Evolutionary conservation across 352 stramenopile genomes (phyloP).

Genomic region (Globisporangium cederbergense): DNA sequence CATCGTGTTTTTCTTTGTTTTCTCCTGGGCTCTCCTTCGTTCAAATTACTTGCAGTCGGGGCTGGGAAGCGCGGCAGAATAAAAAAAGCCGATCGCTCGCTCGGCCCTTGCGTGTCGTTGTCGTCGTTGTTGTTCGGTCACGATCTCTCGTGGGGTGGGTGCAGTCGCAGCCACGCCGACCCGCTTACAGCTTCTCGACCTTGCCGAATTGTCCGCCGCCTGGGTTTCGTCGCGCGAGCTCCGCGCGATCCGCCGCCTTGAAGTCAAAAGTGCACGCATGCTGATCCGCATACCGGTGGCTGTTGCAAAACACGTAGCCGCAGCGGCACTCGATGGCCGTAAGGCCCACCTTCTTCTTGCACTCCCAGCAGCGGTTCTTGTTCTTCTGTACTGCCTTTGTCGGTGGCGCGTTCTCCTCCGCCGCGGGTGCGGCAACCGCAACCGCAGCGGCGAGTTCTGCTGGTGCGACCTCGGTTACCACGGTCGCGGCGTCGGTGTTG

Average conservation of each 20-base stretch:
- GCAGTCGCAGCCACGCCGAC: neutral
- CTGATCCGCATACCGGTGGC: constrained; percentile 85
- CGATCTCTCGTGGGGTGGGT: neutral
- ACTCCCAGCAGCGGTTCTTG: constrained; percentile 89
- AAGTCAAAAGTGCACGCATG: constrained; percentile 87
- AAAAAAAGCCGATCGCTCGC: constrained; percentile 1
- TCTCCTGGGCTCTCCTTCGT: constrained; percentile 9
- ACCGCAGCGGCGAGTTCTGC: too few species aligned
- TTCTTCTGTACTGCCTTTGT: constrained; percentile 83
- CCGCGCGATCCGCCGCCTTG: constrained; percentile 68
- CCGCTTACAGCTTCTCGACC: constrained; percentile 73
- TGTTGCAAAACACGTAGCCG: constrained; percentile 84
- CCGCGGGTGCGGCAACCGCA: constrained; percentile 9
- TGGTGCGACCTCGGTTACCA: neutral
- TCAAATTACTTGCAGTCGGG: constrained; percentile 11
- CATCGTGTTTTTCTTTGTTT: neutral
- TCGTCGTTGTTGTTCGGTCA: neutral
- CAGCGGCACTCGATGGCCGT: constrained; percentile 89
- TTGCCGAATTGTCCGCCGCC: constrained; percentile 84
- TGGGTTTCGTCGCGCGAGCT: constrained; percentile 76
- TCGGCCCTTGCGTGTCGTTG: neutral
- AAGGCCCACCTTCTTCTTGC: constrained; percentile 90
- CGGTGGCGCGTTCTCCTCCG: constrained; percentile 22
- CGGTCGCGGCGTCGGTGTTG: neutral
- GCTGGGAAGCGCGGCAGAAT: neutral